phyloP scores from a whole-genome alignment of 2,329 filamentous ascomycete species.

The Alternaria triticina region DNA sequence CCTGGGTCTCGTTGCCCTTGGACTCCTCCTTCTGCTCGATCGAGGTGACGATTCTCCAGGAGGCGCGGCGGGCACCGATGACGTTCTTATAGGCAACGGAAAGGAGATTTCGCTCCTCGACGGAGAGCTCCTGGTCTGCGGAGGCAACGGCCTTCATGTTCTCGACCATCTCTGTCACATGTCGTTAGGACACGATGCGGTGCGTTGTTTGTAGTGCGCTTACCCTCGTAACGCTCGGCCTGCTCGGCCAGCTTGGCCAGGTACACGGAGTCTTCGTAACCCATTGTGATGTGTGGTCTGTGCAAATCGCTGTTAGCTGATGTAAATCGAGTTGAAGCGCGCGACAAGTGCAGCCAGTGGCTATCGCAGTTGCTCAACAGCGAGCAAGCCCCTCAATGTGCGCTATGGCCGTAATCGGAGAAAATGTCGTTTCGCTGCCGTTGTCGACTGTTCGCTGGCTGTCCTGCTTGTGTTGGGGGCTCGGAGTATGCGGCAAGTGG shows the following conservation, averaged over 20 bases:
- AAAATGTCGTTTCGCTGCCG: slow-evolving; percentile 8
- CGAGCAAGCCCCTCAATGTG: slow-evolving; percentile 27
- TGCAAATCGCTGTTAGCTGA: slow-evolving; percentile 30
- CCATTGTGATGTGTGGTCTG: slow-evolving; percentile 71
- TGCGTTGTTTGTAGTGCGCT: slow-evolving; percentile 22
- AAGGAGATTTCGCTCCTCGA: slow-evolving; percentile 96
- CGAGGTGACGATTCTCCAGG: slow-evolving; percentile 97
- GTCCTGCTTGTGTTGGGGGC: neutral
- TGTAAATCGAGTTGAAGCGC: slow-evolving; percentile 14
- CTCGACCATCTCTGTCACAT: slow-evolving; percentile 88
- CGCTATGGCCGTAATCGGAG: slow-evolving; percentile 14
- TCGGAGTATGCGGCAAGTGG: slow-evolving; percentile 9
- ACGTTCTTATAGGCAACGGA: slow-evolving; percentile 99
- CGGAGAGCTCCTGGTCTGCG: slow-evolving; percentile 69
- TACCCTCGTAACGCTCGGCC: slow-evolving; percentile 99
- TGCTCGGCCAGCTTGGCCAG: slow-evolving; percentile 99
- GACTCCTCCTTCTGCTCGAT: slow-evolving; percentile 99
- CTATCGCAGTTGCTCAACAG: slow-evolving; percentile 20
- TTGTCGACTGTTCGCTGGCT: neutral
- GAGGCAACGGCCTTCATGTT: slow-evolving; percentile 99
- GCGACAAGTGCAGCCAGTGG: slow-evolving; percentile 14
- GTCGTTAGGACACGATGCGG: slow-evolving; percentile 22
- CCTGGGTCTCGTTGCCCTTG: slow-evolving; percentile 94
- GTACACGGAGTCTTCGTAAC: slow-evolving; percentile 99
- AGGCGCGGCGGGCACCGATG: slow-evolving; percentile 93